phyloP scores from a whole-genome alignment of 495 filamentous ascomycete genomes.

The Penicillium roqueforti region DNA sequence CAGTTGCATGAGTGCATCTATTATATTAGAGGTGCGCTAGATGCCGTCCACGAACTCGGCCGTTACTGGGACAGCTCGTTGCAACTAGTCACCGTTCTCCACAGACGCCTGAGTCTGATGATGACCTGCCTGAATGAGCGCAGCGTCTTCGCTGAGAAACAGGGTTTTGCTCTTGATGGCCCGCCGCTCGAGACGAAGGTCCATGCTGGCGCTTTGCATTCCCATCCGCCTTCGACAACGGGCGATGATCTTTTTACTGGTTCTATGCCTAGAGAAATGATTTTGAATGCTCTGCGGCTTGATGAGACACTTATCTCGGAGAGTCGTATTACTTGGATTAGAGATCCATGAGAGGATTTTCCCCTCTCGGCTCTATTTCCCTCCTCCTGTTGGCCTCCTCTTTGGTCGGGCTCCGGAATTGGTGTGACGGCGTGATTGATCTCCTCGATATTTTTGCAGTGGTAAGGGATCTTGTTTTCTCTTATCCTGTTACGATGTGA shows the following conservation, averaged over 20 bases:
- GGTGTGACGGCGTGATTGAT: background rate
- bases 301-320: conserved; percentile 23
- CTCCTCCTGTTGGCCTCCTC: background rate
- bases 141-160: conserved; percentile 22
- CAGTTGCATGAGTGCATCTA: conserved; percentile 43
- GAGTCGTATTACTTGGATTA: conserved; percentile 29
- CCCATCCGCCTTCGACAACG: conserved; percentile 7
- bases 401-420: background rate
- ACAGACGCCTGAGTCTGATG: conserved; percentile 30
- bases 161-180: conserved; percentile 32
- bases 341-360: conserved; percentile 14
- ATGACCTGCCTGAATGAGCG: conserved; percentile 26
- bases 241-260: conserved; percentile 38
- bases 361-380: background rate
- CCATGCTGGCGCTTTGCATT: conserved; percentile 18
- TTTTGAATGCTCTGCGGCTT: conserved; percentile 33
- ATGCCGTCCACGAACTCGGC: conserved; percentile 30
- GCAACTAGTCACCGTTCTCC: conserved; percentile 26
- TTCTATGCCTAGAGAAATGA: conserved; percentile 27
- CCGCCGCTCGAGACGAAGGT: conserved; percentile 32
- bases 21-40: conserved; percentile 43
- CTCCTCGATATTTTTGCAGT: background rate
- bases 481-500: conserved; percentile 13
- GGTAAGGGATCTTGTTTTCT: background rate
- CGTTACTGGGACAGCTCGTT: conserved; percentile 34